Evolutionary conservation across 805 yeast genomes (phyloP).

Genomic region (Metschnikowia arizonensis): DNA sequence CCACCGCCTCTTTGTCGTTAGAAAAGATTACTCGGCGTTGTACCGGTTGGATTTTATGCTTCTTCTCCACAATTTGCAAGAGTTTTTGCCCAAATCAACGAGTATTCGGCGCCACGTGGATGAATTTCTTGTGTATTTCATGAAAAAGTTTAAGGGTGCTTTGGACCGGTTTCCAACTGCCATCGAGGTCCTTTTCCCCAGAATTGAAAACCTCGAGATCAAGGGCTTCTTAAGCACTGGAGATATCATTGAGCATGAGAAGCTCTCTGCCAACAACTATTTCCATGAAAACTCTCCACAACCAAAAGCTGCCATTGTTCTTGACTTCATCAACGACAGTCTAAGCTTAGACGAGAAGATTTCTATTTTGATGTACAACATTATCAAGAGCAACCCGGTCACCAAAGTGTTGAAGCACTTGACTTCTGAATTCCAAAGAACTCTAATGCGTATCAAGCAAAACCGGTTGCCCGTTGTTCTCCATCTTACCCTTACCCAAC

Average conservation of each 20-base stretch:
- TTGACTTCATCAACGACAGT: slow-evolving; percentile 30
- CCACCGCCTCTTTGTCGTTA: slow-evolving; percentile 59
- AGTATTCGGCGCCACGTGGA: slow-evolving; percentile 56
- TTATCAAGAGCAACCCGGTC: slow-evolving; percentile 38
- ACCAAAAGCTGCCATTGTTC: slow-evolving; percentile 33
- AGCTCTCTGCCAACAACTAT: slow-evolving; percentile 11
- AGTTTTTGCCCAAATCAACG: slow-evolving; percentile 45
- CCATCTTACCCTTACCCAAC: slow-evolving; percentile 13
- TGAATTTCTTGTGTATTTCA: slow-evolving; percentile 60
- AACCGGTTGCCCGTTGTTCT: slow-evolving; percentile 5
- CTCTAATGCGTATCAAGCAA: slow-evolving; percentile 17
- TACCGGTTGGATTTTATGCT: slow-evolving; percentile 73
- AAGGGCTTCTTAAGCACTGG: slow-evolving; percentile 59
- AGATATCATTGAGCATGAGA: slow-evolving; percentile 32
- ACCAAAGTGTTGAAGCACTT: slow-evolving; percentile 41
- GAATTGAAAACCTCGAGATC: slow-evolving; percentile 44
- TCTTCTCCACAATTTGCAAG: slow-evolving; percentile 46
- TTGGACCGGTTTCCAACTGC: slow-evolving; percentile 48
- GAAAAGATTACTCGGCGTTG: slow-evolving; percentile 55
- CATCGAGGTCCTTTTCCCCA: slow-evolving; percentile 67
- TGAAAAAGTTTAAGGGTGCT: slow-evolving; percentile 53
- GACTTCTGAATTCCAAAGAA: slow-evolving; percentile 31
- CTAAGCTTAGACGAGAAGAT: slow-evolving; percentile 44
- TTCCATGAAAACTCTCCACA: slow-evolving; percentile 17
- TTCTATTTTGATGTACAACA: slow-evolving; percentile 46